A percentile compares a stretch with the other conserved stretches of the same genome.
Evolutionary conservation across 2,329 filamentous ascomycete genomes (phyloP).

Genomic region (Alternaria ethzedia): DNA sequence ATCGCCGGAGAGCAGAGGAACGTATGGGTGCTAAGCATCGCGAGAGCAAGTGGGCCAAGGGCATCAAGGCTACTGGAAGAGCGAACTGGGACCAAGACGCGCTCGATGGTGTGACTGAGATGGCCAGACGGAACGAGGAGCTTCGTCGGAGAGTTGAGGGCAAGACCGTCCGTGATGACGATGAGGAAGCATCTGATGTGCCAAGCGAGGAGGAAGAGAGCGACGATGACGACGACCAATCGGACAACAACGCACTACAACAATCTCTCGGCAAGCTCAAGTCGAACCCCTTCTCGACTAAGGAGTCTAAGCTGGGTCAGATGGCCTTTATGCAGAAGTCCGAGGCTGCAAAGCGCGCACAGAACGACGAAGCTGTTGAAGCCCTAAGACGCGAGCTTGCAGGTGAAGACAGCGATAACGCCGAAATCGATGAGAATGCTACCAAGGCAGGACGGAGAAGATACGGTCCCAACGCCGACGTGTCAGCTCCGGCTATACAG

Average conservation of each 20-base stretch:
- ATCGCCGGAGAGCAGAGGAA: slow-evolving; percentile 80
- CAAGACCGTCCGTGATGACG: slow-evolving; percentile 61
- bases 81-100: slow-evolving; percentile 90
- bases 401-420: slow-evolving; percentile 62
- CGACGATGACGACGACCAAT: slow-evolving; percentile 68
- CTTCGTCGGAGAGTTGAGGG: slow-evolving; percentile 80
- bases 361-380: slow-evolving; percentile 75
- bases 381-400: slow-evolving; percentile 71
- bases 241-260: slow-evolving; percentile 50
- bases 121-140: slow-evolving; percentile 83
- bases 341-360: slow-evolving; percentile 76
- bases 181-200: slow-evolving; percentile 54
- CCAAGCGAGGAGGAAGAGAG: slow-evolving; percentile 58
- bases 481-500: slow-evolving; percentile 38
- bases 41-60: slow-evolving; percentile 92
- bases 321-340: slow-evolving; percentile 97
- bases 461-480: slow-evolving; percentile 63
- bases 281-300: slow-evolving; percentile 62
- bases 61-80: slow-evolving; percentile 76
- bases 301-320: slow-evolving; percentile 70
- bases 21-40: slow-evolving; percentile 84
- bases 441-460: slow-evolving; percentile 71
- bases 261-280: slow-evolving; percentile 48
- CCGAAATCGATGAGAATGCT: slow-evolving; percentile 60
- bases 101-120: slow-evolving; percentile 76